Conservation (phyloP, 768 basidiomycete species). For the Macrolepiota fuliginosa region DNA sequence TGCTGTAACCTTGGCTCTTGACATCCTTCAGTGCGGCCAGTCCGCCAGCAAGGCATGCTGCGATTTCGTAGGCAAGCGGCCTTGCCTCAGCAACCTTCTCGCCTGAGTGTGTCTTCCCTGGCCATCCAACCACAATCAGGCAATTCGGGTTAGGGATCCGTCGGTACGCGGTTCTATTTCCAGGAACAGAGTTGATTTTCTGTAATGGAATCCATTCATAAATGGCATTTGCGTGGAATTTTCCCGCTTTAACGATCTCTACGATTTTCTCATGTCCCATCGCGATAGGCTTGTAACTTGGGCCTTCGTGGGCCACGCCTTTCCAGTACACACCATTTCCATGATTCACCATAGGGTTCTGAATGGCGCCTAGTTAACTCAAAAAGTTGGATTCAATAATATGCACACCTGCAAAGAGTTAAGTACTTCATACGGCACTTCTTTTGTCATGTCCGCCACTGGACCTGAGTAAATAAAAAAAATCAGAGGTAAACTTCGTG, state of each 20-base stretch:
- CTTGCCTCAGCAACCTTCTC: conserved; percentile 29
- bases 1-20: conserved; percentile 38
- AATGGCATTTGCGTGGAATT: conserved; percentile 25
- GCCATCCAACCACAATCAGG: conserved; percentile 33
- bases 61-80: conserved; percentile 26
- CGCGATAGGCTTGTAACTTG: conserved; percentile 23
- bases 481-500: background rate
- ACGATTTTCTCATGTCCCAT: conserved; percentile 28
- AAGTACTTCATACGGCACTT: conserved; percentile 45
- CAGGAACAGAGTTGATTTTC: conserved; percentile 36
- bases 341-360: conserved; percentile 35
- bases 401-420: conserved; percentile 36
- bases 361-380: background rate
- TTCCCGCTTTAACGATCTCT: conserved; percentile 24
- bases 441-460: conserved; percentile 33
- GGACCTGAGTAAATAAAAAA: conserved; percentile 31
- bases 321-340: conserved; percentile 43
- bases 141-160: conserved; percentile 32
- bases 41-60: conserved; percentile 26
- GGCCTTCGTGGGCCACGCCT: conserved; percentile 30
- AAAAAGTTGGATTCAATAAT: background rate
- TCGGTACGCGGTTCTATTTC: conserved; percentile 36
- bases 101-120: conserved; percentile 21
- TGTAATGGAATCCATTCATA: conserved; percentile 41
- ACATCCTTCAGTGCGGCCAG: conserved; percentile 25